Conservation (phyloP, 1,284 basidiomycete species). For the Coniferiporia weirii region DNA sequence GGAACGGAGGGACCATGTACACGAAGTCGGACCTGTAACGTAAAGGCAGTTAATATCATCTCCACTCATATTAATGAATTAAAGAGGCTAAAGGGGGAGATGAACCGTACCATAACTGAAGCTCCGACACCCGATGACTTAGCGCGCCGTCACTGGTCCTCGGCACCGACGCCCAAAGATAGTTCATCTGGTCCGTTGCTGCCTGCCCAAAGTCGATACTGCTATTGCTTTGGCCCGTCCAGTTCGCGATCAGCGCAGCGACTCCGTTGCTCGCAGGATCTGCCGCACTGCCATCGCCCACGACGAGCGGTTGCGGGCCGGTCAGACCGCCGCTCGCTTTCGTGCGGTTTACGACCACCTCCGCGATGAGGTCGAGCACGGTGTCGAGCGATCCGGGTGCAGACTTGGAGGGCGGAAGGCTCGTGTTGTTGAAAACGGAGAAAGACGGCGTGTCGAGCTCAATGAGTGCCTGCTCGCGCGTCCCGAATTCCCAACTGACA, state of each 20-base stretch:
- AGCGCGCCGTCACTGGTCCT: constrained; percentile 72
- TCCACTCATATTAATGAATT: not conserved
- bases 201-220: constrained; percentile 59
- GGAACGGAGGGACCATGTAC: constrained; percentile 90
- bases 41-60: not conserved
- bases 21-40: constrained; percentile 63
- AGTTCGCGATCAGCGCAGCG: constrained; percentile 75
- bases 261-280: constrained; percentile 83
- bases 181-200: constrained; percentile 68
- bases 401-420: constrained; percentile 26
- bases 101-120: constrained; percentile 61
- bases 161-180: constrained; percentile 61
- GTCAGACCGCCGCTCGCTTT: constrained; percentile 32
- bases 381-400: constrained; percentile 31
- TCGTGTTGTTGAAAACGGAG: constrained; percentile 51
- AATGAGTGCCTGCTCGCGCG: constrained; percentile 64
- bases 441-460: constrained; percentile 61
- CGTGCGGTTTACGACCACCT: constrained; percentile 45
- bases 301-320: constrained; percentile 47
- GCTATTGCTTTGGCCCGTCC: constrained; percentile 44
- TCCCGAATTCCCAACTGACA: constrained; percentile 80
- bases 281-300: constrained; percentile 59
- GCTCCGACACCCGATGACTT: constrained; percentile 63
- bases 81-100: too few species aligned
- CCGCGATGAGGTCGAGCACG: constrained; percentile 55